Percentiles rank a stretch among this genome's conserved stretches.
phyloP scores from a whole-genome alignment of 805 yeast species.

The Candida endomychidarum region DNA sequence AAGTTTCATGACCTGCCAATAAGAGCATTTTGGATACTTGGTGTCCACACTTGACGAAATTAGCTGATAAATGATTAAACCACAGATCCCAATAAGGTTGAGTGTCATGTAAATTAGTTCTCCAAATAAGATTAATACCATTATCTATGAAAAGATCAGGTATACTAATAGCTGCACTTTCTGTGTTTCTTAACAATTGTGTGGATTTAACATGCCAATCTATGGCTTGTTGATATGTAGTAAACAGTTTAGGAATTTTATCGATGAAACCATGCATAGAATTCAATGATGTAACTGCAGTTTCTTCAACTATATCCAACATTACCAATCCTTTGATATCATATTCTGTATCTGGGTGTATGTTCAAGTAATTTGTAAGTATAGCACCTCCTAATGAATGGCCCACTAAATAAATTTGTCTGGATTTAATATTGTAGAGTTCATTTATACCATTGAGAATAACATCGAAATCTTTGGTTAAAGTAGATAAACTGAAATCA shows the following conservation, averaged over 20 bases:
- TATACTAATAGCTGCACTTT: slow-evolving; percentile 74
- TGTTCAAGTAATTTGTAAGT: slow-evolving; percentile 50
- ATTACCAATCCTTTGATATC: slow-evolving; percentile 66
- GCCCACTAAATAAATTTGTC: slow-evolving; percentile 63
- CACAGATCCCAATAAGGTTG: slow-evolving; percentile 75
- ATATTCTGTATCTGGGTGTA: slow-evolving; percentile 18
- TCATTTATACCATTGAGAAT: slow-evolving; percentile 44
- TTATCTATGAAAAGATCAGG: slow-evolving; percentile 56
- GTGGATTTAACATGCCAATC: slow-evolving; percentile 73
- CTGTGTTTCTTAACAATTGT: slow-evolving; percentile 50
- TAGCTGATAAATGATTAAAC: slow-evolving; percentile 69
- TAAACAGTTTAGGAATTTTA: slow-evolving; percentile 63
- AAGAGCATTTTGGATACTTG: slow-evolving; percentile 63
- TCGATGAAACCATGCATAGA: slow-evolving; percentile 67
- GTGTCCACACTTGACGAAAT: slow-evolving; percentile 37
- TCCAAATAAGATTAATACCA: slow-evolving; percentile 48
- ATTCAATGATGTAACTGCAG: slow-evolving; percentile 69
- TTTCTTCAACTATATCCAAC: slow-evolving; percentile 92
- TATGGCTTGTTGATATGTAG: slow-evolving; percentile 56
- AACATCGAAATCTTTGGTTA: slow-evolving; percentile 58
- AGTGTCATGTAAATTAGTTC: slow-evolving; percentile 60
- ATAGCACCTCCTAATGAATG: slow-evolving; percentile 95
- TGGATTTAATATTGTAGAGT: slow-evolving; percentile 12
- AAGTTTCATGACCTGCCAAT: slow-evolving; percentile 83
- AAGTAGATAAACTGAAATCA: slow-evolving; percentile 46